Evolutionary conservation across 2,329 filamentous ascomycete species (phyloP).

Genomic region (Aspergillus sp.): DNA sequence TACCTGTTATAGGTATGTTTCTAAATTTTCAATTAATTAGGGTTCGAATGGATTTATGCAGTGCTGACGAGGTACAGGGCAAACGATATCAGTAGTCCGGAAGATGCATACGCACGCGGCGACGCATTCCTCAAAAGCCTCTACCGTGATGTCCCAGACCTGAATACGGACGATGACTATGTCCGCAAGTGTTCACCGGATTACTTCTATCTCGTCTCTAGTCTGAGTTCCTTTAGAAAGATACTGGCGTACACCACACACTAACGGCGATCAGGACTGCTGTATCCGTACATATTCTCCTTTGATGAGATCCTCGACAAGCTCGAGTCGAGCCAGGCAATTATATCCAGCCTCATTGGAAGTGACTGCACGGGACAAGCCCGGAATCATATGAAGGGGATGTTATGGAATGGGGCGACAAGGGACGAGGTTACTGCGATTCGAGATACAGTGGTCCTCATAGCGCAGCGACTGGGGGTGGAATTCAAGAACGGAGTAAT

Average conservation of each 20-base stretch:
- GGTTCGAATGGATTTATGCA: too few relatives aligned
- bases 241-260: too few relatives aligned
- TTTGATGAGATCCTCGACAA: background rate
- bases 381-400: background rate
- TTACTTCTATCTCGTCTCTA: background rate
- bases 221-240: too few relatives aligned
- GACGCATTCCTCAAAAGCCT: background rate
- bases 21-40: too few relatives aligned
- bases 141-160: background rate
- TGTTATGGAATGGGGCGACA: background rate
- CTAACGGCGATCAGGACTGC: background rate
- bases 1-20: background rate
- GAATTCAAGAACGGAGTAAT: background rate
- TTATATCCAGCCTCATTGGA: background rate
- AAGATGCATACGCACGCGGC: background rate
- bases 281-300: background rate
- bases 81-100: background rate
- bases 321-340: background rate
- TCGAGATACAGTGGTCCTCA: background rate
- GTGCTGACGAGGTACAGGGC: background rate
- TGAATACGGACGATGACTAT: background rate
- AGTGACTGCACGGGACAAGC: background rate
- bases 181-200: background rate
- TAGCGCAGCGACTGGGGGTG: background rate
- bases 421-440: background rate